Conservation (phyloP, 1,139 yeast genomes). For the Yamadazyma blattariae region DNA sequence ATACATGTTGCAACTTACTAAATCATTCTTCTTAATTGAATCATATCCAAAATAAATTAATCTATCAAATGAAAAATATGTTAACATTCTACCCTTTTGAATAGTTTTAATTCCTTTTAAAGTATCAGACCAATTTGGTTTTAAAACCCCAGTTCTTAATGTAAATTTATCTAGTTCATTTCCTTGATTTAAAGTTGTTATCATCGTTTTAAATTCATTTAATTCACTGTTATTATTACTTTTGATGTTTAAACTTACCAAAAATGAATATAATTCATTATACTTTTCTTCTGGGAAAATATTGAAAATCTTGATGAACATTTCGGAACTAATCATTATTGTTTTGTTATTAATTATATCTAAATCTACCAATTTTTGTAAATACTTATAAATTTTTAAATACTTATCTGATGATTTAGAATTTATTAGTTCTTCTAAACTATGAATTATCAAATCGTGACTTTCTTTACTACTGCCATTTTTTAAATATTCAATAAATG, state of each 20-base stretch:
- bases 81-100: slow-evolving; percentile 27
- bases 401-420: slow-evolving; percentile 15
- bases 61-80: slow-evolving; percentile 29
- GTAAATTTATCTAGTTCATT: slow-evolving; percentile 31
- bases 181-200: slow-evolving; percentile 25
- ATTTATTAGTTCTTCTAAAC: slow-evolving; percentile 19
- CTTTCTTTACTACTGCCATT: slow-evolving; percentile 20
- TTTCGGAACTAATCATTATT: slow-evolving; percentile 17
- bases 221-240: slow-evolving; percentile 17
- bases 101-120: slow-evolving; percentile 15
- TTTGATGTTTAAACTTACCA: slow-evolving; percentile 34
- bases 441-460: slow-evolving; percentile 16
- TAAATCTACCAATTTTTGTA: slow-evolving; percentile 20
- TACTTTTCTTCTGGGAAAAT: slow-evolving; percentile 19
- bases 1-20: slow-evolving; percentile 33
- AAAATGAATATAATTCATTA: slow-evolving; percentile 28
- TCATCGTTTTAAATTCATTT: slow-evolving; percentile 15
- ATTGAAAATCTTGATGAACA: slow-evolving; percentile 20
- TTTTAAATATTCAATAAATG: slow-evolving; percentile 23
- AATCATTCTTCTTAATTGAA: slow-evolving; percentile 26
- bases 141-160: slow-evolving; percentile 35
- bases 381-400: slow-evolving; percentile 20
- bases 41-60: slow-evolving; percentile 22
- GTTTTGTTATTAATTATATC: slow-evolving; percentile 24
- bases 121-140: slow-evolving; percentile 39